Conservation (phyloP, 345 rosid species). For the Eucalyptus globulus region DNA sequence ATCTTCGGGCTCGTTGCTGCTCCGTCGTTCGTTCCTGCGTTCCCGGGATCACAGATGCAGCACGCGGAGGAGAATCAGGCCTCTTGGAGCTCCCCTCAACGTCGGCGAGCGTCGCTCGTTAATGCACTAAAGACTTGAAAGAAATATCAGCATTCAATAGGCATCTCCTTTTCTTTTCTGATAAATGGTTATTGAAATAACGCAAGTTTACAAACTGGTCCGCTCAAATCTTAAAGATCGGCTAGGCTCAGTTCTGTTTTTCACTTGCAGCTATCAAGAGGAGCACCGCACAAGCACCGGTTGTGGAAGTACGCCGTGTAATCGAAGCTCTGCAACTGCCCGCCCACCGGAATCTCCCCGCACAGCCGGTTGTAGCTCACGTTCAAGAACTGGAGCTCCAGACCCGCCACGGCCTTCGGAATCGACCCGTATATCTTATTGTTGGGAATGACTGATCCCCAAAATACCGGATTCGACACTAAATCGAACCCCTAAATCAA, state of each 20-base stretch:
- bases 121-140: no score
- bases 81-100: no score
- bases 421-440: background rate
- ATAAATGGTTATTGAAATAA: background rate
- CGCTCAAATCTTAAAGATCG: background rate
- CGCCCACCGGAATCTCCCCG: constrained; percentile 1
- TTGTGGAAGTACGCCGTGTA: background rate
- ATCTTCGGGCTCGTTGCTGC: no score
- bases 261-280: background rate
- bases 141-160: background rate
- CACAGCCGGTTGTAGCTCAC: constrained; percentile 4
- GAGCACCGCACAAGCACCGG: background rate
- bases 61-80: no score
- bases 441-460: no score
- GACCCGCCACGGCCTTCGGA: background rate
- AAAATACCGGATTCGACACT: no score
- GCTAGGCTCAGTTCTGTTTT: background rate
- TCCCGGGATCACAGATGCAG: no score
- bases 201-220: background rate
- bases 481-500: no score
- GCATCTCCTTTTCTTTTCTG: background rate
- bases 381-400: background rate
- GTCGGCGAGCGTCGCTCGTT: no score
- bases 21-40: no score
- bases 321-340: background rate